phyloP scores from a whole-genome alignment of 2,329 filamentous ascomycete species.

The Botryosphaeria agaves region DNA sequence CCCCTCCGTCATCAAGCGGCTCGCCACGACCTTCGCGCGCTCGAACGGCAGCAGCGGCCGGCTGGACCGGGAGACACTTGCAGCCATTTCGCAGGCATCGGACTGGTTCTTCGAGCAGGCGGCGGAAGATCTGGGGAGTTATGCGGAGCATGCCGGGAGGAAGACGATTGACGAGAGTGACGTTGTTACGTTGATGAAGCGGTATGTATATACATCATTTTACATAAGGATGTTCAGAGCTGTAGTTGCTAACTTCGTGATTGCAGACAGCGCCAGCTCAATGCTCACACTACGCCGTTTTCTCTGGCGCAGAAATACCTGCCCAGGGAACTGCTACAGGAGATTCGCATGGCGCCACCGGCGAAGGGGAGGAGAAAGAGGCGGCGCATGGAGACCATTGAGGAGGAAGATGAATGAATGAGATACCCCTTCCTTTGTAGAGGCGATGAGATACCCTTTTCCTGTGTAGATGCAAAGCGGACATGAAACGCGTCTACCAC shows the following conservation, averaged over 20 bases:
- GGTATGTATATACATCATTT: constrained; percentile 37
- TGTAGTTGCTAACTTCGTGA: neutral
- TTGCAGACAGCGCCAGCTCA: constrained; percentile 60
- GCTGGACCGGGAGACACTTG: constrained; percentile 55
- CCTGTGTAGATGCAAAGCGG: no score
- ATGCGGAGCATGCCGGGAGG: constrained; percentile 64
- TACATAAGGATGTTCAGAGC: constrained; percentile 7
- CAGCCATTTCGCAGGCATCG: constrained; percentile 60
- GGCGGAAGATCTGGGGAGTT: constrained; percentile 61
- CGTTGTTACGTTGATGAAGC: constrained; percentile 63
- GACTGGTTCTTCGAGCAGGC: constrained; percentile 89
- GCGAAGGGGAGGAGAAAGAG: constrained; percentile 29
- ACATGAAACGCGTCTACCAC: constrained; percentile 3
- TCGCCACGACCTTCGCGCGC: constrained; percentile 54
- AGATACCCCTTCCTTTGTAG: no score
- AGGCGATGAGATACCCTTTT: no score
- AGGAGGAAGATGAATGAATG: constrained; percentile 28
- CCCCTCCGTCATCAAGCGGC: constrained; percentile 49
- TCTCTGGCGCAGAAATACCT: constrained; percentile 71
- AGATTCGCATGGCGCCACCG: constrained; percentile 54
- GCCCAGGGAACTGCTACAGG: constrained; percentile 66
- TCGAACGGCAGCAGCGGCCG: constrained; percentile 49
- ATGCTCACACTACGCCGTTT: constrained; percentile 55
- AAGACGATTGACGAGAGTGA: constrained; percentile 79
- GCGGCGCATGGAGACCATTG: constrained; percentile 21